These are phyloP conservation scores for Crucibulum laeve DNA, from an alignment of 768 basidiomycete genomes.

Conservation along the genomic window DNA sequence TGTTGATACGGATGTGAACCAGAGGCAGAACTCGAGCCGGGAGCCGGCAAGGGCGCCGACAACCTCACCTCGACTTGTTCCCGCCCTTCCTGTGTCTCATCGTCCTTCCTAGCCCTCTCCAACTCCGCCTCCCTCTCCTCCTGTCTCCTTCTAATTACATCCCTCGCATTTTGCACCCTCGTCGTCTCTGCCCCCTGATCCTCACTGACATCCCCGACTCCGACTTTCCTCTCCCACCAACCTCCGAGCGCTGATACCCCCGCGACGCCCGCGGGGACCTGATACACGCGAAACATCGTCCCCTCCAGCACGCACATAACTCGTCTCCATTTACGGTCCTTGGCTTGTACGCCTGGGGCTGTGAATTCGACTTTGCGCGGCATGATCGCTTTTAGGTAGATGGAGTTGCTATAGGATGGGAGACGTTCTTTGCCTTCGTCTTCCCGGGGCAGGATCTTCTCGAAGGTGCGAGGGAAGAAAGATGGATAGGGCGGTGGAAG, in stretches of 20 bases:
- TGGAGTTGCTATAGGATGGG: slow-evolving; percentile 76
- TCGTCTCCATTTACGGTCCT: slow-evolving; percentile 89
- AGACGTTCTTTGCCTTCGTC: slow-evolving; percentile 83
- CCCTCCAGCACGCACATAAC: slow-evolving; percentile 89
- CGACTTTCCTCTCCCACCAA: slow-evolving; percentile 78
- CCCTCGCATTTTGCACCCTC: slow-evolving; percentile 1
- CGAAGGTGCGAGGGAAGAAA: slow-evolving; percentile 17
- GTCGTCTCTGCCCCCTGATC: slow-evolving; percentile 14
- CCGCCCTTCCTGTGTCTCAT: slow-evolving; percentile 17
- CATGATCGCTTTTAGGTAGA: slow-evolving; percentile 78
- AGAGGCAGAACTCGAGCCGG: slow-evolving; percentile 1
- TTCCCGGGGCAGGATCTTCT: slow-evolving; percentile 45
- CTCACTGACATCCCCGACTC: slow-evolving; percentile 57
- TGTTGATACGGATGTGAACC: slow-evolving; percentile 1
- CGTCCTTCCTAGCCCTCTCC: slow-evolving; percentile 14
- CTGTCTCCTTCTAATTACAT: slow-evolving; percentile 1
- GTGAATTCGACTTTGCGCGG: slow-evolving; percentile 93
- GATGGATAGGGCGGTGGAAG: slow-evolving; percentile 68
- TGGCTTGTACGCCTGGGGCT: slow-evolving; percentile 79
- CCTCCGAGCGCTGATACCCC: slow-evolving; percentile 55
- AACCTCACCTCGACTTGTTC: slow-evolving; percentile 9
- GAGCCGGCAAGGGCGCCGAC: slow-evolving; percentile 6
- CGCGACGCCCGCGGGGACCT: slow-evolving; percentile 34
- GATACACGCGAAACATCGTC: slow-evolving; percentile 80
- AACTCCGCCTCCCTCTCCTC: slow-evolving; percentile 10